Conservation (phyloP, 345 rosid species). For the Pseudoturritis turrita region DNA sequence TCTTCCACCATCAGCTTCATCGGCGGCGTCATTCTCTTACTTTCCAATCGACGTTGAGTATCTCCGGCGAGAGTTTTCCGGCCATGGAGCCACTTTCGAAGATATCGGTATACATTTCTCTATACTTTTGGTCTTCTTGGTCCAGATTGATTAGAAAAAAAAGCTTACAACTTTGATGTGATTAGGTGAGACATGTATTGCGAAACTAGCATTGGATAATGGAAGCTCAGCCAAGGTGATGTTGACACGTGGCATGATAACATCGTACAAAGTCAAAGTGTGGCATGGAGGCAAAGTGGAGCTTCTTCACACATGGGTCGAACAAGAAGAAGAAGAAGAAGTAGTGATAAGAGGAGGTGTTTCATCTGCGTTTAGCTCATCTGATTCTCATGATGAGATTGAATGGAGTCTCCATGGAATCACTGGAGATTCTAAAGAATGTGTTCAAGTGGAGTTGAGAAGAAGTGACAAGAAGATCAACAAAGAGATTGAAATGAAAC, state of each 20-base stretch:
- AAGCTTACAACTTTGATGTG: conserved; percentile 6
- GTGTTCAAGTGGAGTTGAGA: conserved; percentile 44
- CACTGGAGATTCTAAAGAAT: conserved; percentile 53
- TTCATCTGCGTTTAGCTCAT: conserved; percentile 42
- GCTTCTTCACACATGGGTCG: conserved; percentile 71
- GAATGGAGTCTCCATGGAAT: conserved; percentile 53
- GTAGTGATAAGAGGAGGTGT: conserved; percentile 76
- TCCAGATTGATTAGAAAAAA: no score
- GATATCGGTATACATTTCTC: conserved; percentile 32
- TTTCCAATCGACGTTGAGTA: conserved; percentile 59
- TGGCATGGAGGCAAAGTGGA: conserved; percentile 78
- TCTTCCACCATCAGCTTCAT: conserved; percentile 12
- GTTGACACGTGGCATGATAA: conserved; percentile 67
- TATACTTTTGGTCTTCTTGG: not conserved
- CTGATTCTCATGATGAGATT: conserved; percentile 32
- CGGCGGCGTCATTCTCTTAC: conserved; percentile 48
- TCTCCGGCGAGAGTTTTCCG: conserved; percentile 62
- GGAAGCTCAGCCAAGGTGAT: conserved; percentile 64
- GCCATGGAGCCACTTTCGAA: conserved; percentile 75
- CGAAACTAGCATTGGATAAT: conserved; percentile 55
- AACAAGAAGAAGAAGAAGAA: conserved; percentile 47
- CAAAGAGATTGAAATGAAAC: conserved; percentile 49
- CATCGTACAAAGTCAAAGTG: conserved; percentile 72
- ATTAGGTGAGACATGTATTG: conserved; percentile 51
- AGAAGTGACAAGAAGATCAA: conserved; percentile 39